Percentiles rank a stretch among this genome's conserved stretches.
phyloP scores from a whole-genome alignment of 495 filamentous ascomycete genomes.

The Penicillium roqueforti region DNA sequence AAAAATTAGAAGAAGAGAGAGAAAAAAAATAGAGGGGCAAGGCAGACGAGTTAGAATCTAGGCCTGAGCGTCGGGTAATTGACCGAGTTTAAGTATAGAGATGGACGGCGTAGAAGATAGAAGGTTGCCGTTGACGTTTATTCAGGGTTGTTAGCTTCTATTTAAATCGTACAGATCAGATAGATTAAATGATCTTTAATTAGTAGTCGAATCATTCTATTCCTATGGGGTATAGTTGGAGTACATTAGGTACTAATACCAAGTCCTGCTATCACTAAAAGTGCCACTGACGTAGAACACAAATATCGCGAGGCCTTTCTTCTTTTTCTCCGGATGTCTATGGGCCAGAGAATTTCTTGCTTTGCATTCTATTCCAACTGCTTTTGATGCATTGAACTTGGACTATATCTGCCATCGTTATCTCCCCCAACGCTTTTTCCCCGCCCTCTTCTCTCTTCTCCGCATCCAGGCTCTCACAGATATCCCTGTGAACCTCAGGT shows the following conservation, averaged over 20 bases:
- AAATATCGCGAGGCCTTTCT: not conserved
- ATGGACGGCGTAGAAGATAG: too few species aligned
- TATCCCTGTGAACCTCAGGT: not conserved
- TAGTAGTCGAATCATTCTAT: not conserved
- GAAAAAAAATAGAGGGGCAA: conserved; percentile 12
- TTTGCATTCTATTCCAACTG: not conserved
- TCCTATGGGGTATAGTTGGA: not conserved
- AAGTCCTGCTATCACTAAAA: too few species aligned
- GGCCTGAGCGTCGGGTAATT: conserved; percentile 16
- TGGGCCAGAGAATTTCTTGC: not conserved
- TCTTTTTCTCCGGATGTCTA: not conserved
- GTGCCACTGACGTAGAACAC: conserved; percentile 1
- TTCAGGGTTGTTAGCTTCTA: not conserved
- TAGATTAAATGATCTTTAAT: too few species aligned
- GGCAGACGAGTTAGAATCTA: conserved; percentile 14
- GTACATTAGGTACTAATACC: not conserved
- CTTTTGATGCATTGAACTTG: not conserved
- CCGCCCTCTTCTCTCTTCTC: not conserved
- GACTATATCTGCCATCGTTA: not conserved
- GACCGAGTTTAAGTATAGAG: conserved; percentile 6
- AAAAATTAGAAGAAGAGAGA: not conserved
- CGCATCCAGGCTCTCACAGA: conserved; percentile 1
- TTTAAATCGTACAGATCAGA: not conserved
- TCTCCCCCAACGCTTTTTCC: not conserved
- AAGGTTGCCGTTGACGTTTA: not conserved